phyloP scores from a whole-genome alignment of 164 flowering plant species.

The Liriodendron chinense region DNA sequence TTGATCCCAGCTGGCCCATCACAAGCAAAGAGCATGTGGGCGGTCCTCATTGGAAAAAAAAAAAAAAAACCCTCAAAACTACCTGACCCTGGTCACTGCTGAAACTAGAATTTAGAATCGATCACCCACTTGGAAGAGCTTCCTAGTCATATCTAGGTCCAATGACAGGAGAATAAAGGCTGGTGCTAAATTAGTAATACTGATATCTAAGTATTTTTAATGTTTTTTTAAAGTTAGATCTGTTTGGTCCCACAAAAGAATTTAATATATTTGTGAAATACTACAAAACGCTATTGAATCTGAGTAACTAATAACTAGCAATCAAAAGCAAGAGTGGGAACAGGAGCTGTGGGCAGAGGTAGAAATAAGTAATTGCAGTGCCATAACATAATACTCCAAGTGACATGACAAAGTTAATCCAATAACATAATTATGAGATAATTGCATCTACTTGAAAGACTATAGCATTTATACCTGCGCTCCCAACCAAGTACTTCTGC shows the following conservation, averaged over 20 bases:
- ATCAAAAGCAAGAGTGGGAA: background rate
- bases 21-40: too few species aligned
- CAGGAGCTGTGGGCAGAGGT: background rate
- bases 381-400: background rate
- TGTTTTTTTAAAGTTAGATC: too few species aligned
- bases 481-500: constrained; percentile 98
- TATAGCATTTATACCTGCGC: constrained; percentile 52
- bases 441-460: background rate
- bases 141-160: background rate
- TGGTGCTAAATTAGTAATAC: too few species aligned
- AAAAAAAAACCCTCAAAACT: background rate
- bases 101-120: background rate
- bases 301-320: background rate
- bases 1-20: too few species aligned
- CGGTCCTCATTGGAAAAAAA: background rate
- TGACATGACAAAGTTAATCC: background rate
- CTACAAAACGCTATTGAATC: background rate
- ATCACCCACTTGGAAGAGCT: background rate
- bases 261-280: too few species aligned
- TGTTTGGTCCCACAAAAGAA: background rate
- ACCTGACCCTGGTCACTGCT: background rate
- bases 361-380: background rate
- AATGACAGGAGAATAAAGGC: background rate
- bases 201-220: too few species aligned
- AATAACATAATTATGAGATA: background rate